Base-by-base conservation (phyloP, 805 yeast genomes). In the Priceomyces medius region DNA sequence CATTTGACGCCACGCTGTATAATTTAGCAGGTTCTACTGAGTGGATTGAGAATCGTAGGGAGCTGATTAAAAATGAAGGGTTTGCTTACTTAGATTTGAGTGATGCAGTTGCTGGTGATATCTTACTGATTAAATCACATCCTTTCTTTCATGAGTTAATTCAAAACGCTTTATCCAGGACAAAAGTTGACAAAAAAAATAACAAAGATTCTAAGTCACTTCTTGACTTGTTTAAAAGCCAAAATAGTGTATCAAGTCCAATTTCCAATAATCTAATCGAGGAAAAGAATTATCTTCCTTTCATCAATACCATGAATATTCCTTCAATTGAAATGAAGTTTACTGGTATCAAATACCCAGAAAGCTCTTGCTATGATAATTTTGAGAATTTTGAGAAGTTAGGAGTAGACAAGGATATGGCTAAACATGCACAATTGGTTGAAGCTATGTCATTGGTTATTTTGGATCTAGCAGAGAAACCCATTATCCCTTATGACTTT, bases 1-100 rank as follows among this genome's bases (percentile, higher is more conserved):
- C 96, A 0, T 88, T 85, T 68, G 95, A 90, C 53, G 97, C 86
- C 1, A 68, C 85, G 0, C 80, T 82, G 46, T 88, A 84, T 54
- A 89, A 89, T 56, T 66, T 74, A 49, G 96, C 93, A 0, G 98
- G 98, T 0, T 73, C 87, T n/a, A 74, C 89, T 0, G 91, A 85
- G 53, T 81, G 90, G 75, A 71, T 83, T 5, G 86, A 84, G 50
- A 65, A 71, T 27, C 74, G 75, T 42, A 58, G 66, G n/a, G 73
- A 75, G 18, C 73, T 71, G 29, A 63, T 88, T 20, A 66, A 71
- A 40, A 72, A 77, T 35, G 83, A 83, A 48, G 83, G 85, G 0
- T 81, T 77, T 52, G 72, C 87, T 0, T 84, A 85, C 49, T 73
- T 90, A 43, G 96, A 90, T 54, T 67, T 90, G 24, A 77, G 82